A percentile compares a stretch with the other conserved stretches of the same genome.
Conservation (phyloP, 2,329 filamentous ascomycete genomes). For the Colletotrichum lini region DNA sequence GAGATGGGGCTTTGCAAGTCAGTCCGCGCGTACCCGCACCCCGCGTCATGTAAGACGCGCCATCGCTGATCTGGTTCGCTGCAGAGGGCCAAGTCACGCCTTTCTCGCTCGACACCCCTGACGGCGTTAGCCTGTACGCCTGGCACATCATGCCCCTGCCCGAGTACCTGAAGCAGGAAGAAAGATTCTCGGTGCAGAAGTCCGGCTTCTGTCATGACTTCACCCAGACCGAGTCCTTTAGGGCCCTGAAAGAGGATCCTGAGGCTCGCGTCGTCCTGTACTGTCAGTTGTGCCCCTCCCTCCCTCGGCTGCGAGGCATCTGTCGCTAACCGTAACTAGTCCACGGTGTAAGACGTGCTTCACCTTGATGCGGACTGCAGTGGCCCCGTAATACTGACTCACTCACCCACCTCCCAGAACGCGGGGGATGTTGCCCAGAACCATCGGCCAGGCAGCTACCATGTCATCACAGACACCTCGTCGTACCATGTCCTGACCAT, state of each 20-base stretch:
- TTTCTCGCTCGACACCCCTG: conserved; percentile 81
- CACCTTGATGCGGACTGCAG: conserved; percentile 49
- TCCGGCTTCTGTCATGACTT: conserved; percentile 68
- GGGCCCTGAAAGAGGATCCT: conserved; percentile 74
- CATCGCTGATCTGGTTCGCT: conserved; percentile 15
- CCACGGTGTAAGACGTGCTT: conserved; percentile 69
- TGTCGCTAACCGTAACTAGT: conserved; percentile 56
- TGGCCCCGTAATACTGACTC: neutral
- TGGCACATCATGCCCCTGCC: conserved; percentile 92
- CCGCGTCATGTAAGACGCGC: neutral
- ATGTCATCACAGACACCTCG: conserved; percentile 80
- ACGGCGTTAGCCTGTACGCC: conserved; percentile 84
- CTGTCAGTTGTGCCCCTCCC: conserved; percentile 60
- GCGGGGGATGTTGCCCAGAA: conserved; percentile 88
- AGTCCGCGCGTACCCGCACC: conserved; percentile 46
- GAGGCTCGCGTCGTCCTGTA: conserved; percentile 75
- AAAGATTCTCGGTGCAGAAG: conserved; percentile 67
- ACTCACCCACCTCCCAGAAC: conserved; percentile 66
- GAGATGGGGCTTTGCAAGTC: conserved; percentile 88
- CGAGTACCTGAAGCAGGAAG: conserved; percentile 81
- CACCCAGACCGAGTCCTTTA: conserved; percentile 70
- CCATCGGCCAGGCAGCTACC: conserved; percentile 82
- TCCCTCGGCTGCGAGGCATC: neutral
- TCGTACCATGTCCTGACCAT: conserved; percentile 87
- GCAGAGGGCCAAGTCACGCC: conserved; percentile 89